phyloP scores from a whole-genome alignment of 2,329 filamentous ascomycete genomes.

The Elsinoe necatrix region DNA sequence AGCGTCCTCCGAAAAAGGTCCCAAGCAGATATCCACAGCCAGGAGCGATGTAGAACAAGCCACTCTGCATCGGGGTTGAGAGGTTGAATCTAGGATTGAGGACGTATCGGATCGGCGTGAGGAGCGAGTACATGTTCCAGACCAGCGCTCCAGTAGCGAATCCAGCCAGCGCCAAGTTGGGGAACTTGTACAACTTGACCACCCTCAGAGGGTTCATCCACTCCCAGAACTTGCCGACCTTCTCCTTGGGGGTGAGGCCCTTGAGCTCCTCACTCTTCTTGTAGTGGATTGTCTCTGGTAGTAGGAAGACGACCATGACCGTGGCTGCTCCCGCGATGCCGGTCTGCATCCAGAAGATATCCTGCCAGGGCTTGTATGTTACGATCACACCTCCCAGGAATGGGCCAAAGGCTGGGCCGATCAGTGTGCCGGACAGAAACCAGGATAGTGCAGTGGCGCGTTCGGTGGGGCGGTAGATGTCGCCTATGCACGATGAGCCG shows the following conservation, averaged over 20 bases:
- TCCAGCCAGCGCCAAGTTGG: slow-evolving; percentile 57
- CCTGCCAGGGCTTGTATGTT: slow-evolving; percentile 62
- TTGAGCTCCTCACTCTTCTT: slow-evolving; percentile 54
- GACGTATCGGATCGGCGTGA: slow-evolving; percentile 62
- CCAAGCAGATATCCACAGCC: slow-evolving; percentile 61
- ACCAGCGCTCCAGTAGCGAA: slow-evolving; percentile 56
- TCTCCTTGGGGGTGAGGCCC: slow-evolving; percentile 43
- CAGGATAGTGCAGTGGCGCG: slow-evolving; percentile 65
- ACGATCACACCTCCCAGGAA: slow-evolving; percentile 70
- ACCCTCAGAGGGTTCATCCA: slow-evolving; percentile 62
- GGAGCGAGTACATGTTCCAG: slow-evolving; percentile 66
- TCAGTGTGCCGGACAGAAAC: slow-evolving; percentile 62
- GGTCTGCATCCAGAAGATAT: slow-evolving; percentile 70
- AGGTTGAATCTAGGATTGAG: slow-evolving; percentile 66
- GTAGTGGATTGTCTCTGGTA: slow-evolving; percentile 65
- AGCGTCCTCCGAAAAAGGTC: slow-evolving; percentile 63
- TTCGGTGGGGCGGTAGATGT: slow-evolving; percentile 49
- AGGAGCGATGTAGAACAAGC: slow-evolving; percentile 66
- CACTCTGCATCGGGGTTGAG: slow-evolving; percentile 56
- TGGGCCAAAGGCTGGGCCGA: slow-evolving; percentile 62
- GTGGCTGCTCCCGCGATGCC: slow-evolving; percentile 55
- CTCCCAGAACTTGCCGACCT: slow-evolving; percentile 47
- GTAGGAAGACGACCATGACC: slow-evolving; percentile 54
- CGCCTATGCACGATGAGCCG: slow-evolving; percentile 59
- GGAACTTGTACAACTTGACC: slow-evolving; percentile 56